phyloP scores from a whole-genome alignment of 345 rosid genomes.

The Aquilaria yunnanensis region DNA sequence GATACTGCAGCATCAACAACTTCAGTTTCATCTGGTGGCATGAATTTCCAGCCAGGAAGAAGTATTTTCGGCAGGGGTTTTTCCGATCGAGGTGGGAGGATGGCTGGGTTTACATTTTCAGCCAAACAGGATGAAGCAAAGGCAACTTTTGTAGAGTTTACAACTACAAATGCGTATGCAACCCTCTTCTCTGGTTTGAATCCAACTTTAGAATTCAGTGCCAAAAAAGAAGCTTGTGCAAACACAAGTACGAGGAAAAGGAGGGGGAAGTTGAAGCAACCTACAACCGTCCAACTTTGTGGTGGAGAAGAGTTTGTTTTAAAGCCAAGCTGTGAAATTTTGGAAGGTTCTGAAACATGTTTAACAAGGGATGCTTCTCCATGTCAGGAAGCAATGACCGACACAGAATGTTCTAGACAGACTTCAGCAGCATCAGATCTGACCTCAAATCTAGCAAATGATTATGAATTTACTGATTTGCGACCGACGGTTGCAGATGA shows the following conservation, averaged over 20 bases:
- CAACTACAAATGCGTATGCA: constrained; percentile 36
- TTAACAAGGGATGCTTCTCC: constrained; percentile 81
- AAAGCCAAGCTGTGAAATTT: constrained; percentile 29
- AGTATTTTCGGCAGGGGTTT: constrained; percentile 19
- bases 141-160: constrained; percentile 40
- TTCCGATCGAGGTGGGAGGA: constrained; percentile 16
- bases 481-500: constrained; percentile 26
- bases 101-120: constrained; percentile 21
- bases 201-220: constrained; percentile 44
- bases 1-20: constrained; percentile 15
- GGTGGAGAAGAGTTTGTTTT: constrained; percentile 42
- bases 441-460: constrained; percentile 26
- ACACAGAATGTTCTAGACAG: constrained; percentile 31
- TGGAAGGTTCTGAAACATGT: constrained; percentile 50
- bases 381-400: constrained; percentile 34
- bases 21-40: constrained; percentile 11
- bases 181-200: constrained; percentile 33
- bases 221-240: constrained; percentile 35
- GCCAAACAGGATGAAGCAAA: constrained; percentile 23
- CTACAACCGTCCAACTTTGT: constrained; percentile 40
- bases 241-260: constrained; percentile 39
- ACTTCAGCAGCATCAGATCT: constrained; percentile 52
- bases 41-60: constrained; percentile 5
- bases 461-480: constrained; percentile 24
- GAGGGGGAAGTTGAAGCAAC: constrained; percentile 52